Evolutionary conservation across 768 basidiomycete species (phyloP).

Genomic region (Termitomyces sp.): DNA sequence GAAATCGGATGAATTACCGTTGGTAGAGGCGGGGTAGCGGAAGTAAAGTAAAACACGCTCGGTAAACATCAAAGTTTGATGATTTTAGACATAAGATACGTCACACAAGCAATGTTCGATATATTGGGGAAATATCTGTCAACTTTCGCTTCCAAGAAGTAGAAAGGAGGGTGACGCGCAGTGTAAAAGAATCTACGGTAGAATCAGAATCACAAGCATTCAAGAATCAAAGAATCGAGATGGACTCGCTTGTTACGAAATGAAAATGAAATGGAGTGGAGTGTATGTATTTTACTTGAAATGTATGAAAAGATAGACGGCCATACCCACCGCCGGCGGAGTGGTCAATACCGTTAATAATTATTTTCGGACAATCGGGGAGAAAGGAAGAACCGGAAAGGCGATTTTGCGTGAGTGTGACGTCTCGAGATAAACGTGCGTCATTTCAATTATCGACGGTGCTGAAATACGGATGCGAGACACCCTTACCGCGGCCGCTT

Average conservation of each 20-base stretch:
- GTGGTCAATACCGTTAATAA: no score
- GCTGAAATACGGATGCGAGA: no score
- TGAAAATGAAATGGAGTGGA: not conserved
- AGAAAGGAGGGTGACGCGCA: not conserved
- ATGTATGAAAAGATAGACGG: not conserved
- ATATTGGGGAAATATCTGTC: no score
- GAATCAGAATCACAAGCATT: not conserved
- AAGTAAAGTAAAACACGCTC: no score
- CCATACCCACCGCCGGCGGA: not conserved
- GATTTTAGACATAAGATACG: not conserved
- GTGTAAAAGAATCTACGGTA: not conserved
- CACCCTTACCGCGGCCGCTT: no score
- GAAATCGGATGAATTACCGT: no score
- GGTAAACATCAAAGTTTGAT: no score
- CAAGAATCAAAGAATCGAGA: not conserved
- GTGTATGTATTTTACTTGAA: no score
- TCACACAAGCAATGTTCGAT: not conserved
- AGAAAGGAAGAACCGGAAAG: not conserved
- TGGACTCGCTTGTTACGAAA: not conserved
- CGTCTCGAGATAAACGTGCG: not conserved
- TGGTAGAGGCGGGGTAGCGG: not conserved
- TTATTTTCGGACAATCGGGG: not conserved
- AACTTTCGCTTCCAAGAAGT: no score
- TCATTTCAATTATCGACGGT: not conserved
- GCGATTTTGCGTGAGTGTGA: not conserved